Conservation (phyloP, 352 stramenopile species). For the Elongisporangium anandrum region DNA sequence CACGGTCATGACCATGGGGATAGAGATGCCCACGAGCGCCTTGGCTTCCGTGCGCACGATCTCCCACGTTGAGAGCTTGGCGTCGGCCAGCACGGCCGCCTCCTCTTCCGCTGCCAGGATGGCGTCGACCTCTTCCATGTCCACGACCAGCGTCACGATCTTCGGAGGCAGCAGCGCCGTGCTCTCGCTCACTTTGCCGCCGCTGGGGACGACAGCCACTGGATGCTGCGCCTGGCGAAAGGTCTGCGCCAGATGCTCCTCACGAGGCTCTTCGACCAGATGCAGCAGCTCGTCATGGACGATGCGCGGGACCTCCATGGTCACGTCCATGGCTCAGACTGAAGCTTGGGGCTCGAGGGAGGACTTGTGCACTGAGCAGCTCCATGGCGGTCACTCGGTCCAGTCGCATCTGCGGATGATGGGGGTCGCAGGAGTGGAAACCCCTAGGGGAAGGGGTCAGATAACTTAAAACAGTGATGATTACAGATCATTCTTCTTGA, state of each 20-base stretch:
- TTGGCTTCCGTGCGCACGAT: constrained; percentile 10
- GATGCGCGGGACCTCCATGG: constrained; percentile 47
- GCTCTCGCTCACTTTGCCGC: constrained; percentile 3
- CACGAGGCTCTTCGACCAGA: constrained; percentile 38
- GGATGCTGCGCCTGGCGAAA: neutral
- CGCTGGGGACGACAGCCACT: neutral
- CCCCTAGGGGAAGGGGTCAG: neutral
- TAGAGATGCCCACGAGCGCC: constrained; percentile 2
- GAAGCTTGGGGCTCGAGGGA: neutral
- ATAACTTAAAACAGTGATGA: neutral
- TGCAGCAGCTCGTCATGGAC: constrained; percentile 52
- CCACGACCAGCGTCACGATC: constrained; percentile 6
- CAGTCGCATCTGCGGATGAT: neutral
- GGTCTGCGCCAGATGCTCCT: constrained; percentile 18
- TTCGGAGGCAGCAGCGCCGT: constrained; percentile 18
- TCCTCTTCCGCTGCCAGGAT: constrained; percentile 36
- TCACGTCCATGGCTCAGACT: neutral
- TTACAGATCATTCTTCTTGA: neutral
- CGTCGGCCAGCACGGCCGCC: constrained; percentile 15
- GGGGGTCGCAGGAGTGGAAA: neutral
- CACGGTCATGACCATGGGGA: constrained; percentile 7
- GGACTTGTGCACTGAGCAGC: neutral
- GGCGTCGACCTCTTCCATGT: constrained; percentile 24
- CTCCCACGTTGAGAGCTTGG: constrained; percentile 13
- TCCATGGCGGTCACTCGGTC: neutral